These are phyloP conservation scores for Fusarium anguioides DNA, from an alignment of 2,329 filamentous ascomycete genomes.

Conservation along the genomic window DNA sequence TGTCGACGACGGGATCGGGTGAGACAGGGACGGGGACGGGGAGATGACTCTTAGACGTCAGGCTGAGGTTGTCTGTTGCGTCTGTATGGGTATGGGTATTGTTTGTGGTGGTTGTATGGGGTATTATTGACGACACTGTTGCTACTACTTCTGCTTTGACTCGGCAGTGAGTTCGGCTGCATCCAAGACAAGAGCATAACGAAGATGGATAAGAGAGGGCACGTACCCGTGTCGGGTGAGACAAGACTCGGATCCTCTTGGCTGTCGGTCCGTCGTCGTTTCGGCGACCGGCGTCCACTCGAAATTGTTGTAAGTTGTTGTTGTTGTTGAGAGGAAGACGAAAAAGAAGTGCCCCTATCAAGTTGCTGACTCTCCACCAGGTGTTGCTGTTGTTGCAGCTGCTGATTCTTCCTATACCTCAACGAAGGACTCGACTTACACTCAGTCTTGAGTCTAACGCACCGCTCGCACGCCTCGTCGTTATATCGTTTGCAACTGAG, in stretches of 20 bases:
- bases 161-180: slow-evolving; percentile 42
- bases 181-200: slow-evolving; percentile 10
- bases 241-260: slow-evolving; percentile 47
- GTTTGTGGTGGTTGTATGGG: slow-evolving; percentile 35
- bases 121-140: slow-evolving; percentile 46
- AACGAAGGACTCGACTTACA: slow-evolving; percentile 59
- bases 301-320: slow-evolving; percentile 19
- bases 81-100: background rate
- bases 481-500: slow-evolving; percentile 57
- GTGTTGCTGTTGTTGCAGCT: slow-evolving; percentile 36
- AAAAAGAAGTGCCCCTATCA: slow-evolving; percentile 1
- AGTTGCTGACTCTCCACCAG: slow-evolving; percentile 19
- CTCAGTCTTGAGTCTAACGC: slow-evolving; percentile 54
- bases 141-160: slow-evolving; percentile 37
- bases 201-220: slow-evolving; percentile 15
- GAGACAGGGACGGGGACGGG: slow-evolving; percentile 40
- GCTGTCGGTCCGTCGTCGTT: slow-evolving; percentile 51
- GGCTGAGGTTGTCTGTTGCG: slow-evolving; percentile 14
- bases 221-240: slow-evolving; percentile 53
- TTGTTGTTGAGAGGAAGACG: too few species aligned
- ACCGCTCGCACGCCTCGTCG: slow-evolving; percentile 57
- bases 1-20: slow-evolving; percentile 46
- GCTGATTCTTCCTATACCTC: slow-evolving; percentile 52
- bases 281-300: slow-evolving; percentile 50
- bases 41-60: slow-evolving; percentile 42